A percentile compares a stretch with the other conserved stretches of the same genome.
Evolutionary conservation across 1,284 basidiomycete genomes (phyloP).

Genomic region (Mycena citricolor): DNA sequence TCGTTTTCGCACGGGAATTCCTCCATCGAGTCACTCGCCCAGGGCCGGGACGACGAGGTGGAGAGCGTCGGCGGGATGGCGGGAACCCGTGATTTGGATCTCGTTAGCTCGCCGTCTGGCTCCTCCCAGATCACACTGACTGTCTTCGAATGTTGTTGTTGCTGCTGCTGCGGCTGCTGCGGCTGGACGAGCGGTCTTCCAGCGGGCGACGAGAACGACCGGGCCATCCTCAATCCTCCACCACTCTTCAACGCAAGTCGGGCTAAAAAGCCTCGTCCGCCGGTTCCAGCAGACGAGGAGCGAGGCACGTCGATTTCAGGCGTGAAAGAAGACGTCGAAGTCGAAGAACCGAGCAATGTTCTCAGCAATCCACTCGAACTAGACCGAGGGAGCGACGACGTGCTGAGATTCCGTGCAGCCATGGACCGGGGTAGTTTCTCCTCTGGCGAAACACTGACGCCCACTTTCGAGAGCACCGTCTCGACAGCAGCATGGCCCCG

Average conservation of each 20-base stretch:
- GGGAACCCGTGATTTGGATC: slow-evolving; percentile 7
- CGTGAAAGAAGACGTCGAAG: background rate
- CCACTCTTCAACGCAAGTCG: background rate
- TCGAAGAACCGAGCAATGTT: background rate
- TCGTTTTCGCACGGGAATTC: background rate
- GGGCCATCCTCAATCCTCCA: too few species aligned
- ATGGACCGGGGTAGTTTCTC: slow-evolving; percentile 6
- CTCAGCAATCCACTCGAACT: too few species aligned
- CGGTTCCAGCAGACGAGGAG: background rate
- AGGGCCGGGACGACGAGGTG: slow-evolving; percentile 19
- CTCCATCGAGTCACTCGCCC: slow-evolving; percentile 9
- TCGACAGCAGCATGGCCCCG: slow-evolving; percentile 69
- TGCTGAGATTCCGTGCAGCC: slow-evolving; percentile 1
- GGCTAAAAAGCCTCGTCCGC: background rate
- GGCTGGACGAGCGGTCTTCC: too few species aligned
- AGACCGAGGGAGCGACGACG: slow-evolving; percentile 3
- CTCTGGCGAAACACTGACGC: slow-evolving; percentile 31
- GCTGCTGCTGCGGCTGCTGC: too few species aligned
- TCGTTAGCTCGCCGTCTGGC: background rate
- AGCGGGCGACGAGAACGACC: too few species aligned
- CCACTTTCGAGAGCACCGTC: slow-evolving; percentile 64
- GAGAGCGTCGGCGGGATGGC: slow-evolving; percentile 15
- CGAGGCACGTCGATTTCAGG: background rate
- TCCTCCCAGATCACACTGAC: slow-evolving; percentile 3
- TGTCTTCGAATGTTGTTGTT: slow-evolving; percentile 11